These are phyloP conservation scores for Rhizopogon sp. DNA, from an alignment of 768 basidiomycete species.

Conservation along the genomic window DNA sequence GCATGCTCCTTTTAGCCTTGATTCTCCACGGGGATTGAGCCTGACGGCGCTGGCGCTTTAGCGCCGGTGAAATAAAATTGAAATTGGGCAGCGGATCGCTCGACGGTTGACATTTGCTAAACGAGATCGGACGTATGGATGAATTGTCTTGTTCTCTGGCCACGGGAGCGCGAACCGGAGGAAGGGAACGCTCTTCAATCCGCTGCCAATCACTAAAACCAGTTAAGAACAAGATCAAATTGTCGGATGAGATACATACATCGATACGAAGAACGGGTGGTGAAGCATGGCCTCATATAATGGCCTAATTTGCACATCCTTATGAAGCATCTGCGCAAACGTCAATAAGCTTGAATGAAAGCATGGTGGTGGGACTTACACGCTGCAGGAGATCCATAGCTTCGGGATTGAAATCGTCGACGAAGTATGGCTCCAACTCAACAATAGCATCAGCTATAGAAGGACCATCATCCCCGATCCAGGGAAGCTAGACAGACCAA, in stretches of 20 bases:
- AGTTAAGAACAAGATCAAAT: background rate
- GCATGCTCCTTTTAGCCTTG: background rate
- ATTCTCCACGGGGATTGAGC: background rate
- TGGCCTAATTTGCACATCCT: background rate
- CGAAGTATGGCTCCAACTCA: background rate
- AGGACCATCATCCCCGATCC: background rate
- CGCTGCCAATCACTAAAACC: constrained; percentile 4
- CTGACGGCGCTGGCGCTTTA: background rate
- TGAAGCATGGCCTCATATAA: constrained; percentile 6
- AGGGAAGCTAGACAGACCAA: constrained; percentile 2
- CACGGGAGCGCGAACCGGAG: background rate
- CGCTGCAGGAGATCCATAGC: background rate
- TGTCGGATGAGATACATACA: background rate
- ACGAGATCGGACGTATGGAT: background rate
- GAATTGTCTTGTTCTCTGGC: background rate
- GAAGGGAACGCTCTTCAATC: background rate
- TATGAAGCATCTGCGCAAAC: constrained; percentile 6
- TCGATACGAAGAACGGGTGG: constrained; percentile 5
- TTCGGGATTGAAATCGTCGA: background rate
- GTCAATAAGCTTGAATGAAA: background rate
- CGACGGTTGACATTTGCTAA: background rate
- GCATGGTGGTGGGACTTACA: background rate
- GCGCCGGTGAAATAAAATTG: background rate
- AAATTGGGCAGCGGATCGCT: constrained; percentile 6
- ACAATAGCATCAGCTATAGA: background rate